Base-by-base conservation (phyloP, 768 basidiomycete species). In the Clathrus columnatus region DNA sequence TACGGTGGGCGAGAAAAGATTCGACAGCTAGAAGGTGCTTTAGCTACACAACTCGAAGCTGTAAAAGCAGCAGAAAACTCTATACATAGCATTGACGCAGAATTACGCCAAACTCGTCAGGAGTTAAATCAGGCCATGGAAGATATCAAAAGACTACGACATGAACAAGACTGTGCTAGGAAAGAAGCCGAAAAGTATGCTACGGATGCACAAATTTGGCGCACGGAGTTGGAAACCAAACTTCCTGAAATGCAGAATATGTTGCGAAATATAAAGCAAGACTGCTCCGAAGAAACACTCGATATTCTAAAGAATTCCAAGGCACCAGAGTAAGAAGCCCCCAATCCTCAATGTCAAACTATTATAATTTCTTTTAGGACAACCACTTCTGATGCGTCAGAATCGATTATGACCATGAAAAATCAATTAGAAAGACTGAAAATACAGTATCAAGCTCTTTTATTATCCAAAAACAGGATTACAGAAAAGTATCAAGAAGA, bases 401-500 rank as follows among this genome's bases (percentile, higher is more conserved):
- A 26, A n/a, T 46, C 29, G 16, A 46, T 4, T 11, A 11, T 36
- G 2, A 36, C n/a, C 11, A 36, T 36, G 36, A n/a, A 54, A 36
- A 20, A 47, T 30, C 43, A 29, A 54, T 27, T 14, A 18, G 53
- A 54, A 23, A 16, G 21, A 27, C 28, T 54, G 44, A 46, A 54
- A 36, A 20, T 14, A 5, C 43, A 48, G 11, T 81, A 78, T 54
- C 76, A 80, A 41, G 70, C 69, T 0, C 68, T 85, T 0, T 57
- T 67, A 5, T 67, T 69, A 36, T 68, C 71, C 26, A 75, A 75
- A 52, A 70, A 73, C 50, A 72, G 76, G 0, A 75, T 75, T 11
- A 72, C 72, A 10, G 69, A 65, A 20, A 74, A 73, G 18, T 80
- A 80, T 65, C 73, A 76, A 57, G 56, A 59, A 18, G 78, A 85